phyloP scores from a whole-genome alignment of 1,284 basidiomycete genomes.

The Trametes hirsuta region DNA sequence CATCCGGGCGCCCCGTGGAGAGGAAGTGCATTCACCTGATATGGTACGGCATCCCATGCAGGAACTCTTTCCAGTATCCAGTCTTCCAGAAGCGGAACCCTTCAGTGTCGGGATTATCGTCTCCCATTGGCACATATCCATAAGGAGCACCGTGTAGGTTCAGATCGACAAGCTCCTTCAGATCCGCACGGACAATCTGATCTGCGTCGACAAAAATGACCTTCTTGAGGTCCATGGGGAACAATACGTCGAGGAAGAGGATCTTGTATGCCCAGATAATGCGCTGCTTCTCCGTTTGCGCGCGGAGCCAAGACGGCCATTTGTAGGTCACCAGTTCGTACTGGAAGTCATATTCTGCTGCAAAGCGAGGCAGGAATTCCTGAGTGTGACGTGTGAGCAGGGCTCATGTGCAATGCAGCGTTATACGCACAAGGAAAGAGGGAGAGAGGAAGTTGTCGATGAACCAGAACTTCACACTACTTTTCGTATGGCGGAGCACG shows the following conservation, averaged over 20 bases:
- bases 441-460: slow-evolving; percentile 99
- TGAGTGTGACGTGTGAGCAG: slow-evolving; percentile 33
- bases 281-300: slow-evolving; percentile 95
- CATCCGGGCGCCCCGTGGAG: not conserved
- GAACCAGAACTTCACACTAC: slow-evolving; percentile 98
- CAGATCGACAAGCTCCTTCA: slow-evolving; percentile 90
- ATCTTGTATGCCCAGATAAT: slow-evolving; percentile 99
- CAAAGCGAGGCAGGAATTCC: slow-evolving; percentile 95
- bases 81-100: slow-evolving; percentile 99
- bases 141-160: slow-evolving; percentile 92
- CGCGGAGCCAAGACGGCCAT: slow-evolving; percentile 98
- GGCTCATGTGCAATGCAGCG: not conserved
- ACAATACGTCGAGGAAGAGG: slow-evolving; percentile 96
- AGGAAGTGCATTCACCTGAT: slow-evolving; percentile 66
- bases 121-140: slow-evolving; percentile 97
- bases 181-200: slow-evolving; percentile 95
- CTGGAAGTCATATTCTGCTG: slow-evolving; percentile 88
- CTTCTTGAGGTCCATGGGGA: slow-evolving; percentile 97
- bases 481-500: slow-evolving; percentile 91
- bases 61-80: slow-evolving; percentile 90
- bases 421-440: slow-evolving; percentile 79
- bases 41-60: slow-evolving; percentile 85
- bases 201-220: slow-evolving; percentile 99
- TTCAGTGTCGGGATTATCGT: slow-evolving; percentile 94
- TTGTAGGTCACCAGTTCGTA: slow-evolving; percentile 99